Conservation (phyloP, 495 filamentous ascomycete genomes). For the Tuber microsphaerosporum region DNA sequence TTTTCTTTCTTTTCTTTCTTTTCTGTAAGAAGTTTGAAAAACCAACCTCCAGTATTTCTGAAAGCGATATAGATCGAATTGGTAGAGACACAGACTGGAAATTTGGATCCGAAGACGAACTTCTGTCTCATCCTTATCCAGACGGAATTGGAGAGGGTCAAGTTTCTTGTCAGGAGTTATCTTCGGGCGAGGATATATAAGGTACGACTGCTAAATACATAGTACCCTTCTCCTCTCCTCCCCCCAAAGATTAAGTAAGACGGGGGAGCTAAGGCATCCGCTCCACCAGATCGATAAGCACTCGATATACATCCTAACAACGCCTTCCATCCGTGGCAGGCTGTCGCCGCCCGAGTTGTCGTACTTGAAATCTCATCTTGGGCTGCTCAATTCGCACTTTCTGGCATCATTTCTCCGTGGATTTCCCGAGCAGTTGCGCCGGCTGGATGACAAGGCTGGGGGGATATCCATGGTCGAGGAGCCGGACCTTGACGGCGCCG, state of each 20-base stretch:
- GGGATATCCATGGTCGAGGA: constrained; percentile 86
- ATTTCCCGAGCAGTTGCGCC: constrained; percentile 68
- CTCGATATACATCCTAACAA: constrained; percentile 55
- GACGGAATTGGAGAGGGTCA: constrained; percentile 89
- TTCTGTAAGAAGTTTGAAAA: background rate
- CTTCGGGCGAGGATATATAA: constrained; percentile 81
- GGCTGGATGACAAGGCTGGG: constrained; percentile 81
- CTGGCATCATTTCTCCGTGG: constrained; percentile 67
- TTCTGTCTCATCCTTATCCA: constrained; percentile 91
- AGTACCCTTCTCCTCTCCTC: background rate
- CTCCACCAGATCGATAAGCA: constrained; percentile 58
- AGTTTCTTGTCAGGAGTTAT: constrained; percentile 79
- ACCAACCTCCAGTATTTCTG: constrained; percentile 8
- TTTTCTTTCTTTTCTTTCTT: background rate
- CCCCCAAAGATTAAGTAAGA: constrained; percentile 6
- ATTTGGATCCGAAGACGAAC: constrained; percentile 78
- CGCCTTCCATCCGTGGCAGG: constrained; percentile 45
- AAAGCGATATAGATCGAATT: constrained; percentile 53
- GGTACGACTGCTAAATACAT: constrained; percentile 44
- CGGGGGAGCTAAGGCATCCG: constrained; percentile 32
- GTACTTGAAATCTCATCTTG: constrained; percentile 76
- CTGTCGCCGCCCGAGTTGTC: constrained; percentile 66
- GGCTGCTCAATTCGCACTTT: constrained; percentile 74
- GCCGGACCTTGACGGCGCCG: constrained; percentile 71
- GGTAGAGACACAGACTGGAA: constrained; percentile 68